phyloP scores from a whole-genome alignment of 202 grass and related monocot species.

The Eragrostis tef region DNA sequence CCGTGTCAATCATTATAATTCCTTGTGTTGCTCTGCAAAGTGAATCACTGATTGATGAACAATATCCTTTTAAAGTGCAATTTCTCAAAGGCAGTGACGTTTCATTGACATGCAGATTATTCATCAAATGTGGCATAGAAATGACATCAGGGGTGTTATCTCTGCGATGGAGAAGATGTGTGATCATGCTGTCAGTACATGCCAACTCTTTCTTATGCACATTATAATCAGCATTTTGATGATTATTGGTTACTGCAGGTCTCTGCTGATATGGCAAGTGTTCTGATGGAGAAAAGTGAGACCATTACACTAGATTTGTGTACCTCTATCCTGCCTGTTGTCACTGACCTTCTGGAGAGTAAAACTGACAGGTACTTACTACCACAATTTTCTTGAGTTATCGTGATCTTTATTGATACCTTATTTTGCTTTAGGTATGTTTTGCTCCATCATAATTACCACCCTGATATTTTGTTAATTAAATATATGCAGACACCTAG shows the following conservation, averaged over 20 bases:
- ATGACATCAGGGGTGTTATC: slow-evolving; percentile 86
- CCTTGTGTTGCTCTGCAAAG: slow-evolving; percentile 6
- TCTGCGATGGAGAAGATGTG: slow-evolving; percentile 81
- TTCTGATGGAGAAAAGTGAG: slow-evolving; percentile 81
- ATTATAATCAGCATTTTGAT: slow-evolving; percentile 24
- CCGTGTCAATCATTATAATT: background rate
- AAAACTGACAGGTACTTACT: slow-evolving; percentile 82
- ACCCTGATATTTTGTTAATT: slow-evolving; percentile 20
- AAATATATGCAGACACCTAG: slow-evolving; percentile 69
- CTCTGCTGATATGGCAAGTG: slow-evolving; percentile 79
- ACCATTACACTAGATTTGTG: slow-evolving; percentile 86
- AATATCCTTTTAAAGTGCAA: slow-evolving; percentile 8
- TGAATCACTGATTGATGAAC: background rate
- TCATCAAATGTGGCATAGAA: slow-evolving; percentile 89
- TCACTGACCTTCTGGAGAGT: slow-evolving; percentile 79
- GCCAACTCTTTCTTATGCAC: slow-evolving; percentile 29
- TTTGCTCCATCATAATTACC: background rate
- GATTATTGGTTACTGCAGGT: slow-evolving; percentile 64
- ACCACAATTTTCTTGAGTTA: slow-evolving; percentile 11
- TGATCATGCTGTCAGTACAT: slow-evolving; percentile 79
- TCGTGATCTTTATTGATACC: background rate
- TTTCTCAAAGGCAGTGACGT: slow-evolving; percentile 33
- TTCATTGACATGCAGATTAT: slow-evolving; percentile 63
- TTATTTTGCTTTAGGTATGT: slow-evolving; percentile 20
- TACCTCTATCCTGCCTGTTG: slow-evolving; percentile 74